These are phyloP conservation scores for Dendrostoma leiphaemia DNA, from an alignment of 2,329 filamentous ascomycete genomes.

Conservation along the genomic window DNA sequence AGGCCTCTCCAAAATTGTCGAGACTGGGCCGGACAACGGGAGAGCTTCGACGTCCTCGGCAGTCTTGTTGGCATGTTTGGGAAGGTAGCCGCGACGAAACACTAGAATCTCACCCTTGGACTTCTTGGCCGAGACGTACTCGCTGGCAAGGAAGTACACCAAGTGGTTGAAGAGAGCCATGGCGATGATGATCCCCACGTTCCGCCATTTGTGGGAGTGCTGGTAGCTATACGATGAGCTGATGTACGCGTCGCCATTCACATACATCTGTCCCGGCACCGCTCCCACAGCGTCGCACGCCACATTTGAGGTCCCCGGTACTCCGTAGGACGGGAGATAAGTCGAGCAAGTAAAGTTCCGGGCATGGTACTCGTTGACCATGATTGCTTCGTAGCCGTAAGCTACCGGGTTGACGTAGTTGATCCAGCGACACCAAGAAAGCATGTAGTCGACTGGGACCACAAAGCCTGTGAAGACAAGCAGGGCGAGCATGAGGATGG, in stretches of 20 bases:
- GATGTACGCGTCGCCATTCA: conserved; percentile 63
- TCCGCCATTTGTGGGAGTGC: conserved; percentile 61
- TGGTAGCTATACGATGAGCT: conserved; percentile 53
- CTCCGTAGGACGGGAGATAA: conserved; percentile 45
- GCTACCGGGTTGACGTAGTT: conserved; percentile 71
- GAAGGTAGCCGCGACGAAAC: conserved; percentile 57
- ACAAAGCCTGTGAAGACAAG: conserved; percentile 61
- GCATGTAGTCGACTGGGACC: conserved; percentile 55
- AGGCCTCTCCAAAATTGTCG: too few species aligned
- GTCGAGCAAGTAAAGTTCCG: conserved; percentile 54
- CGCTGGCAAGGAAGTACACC: conserved; percentile 61
- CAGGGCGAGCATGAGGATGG: conserved; percentile 61
- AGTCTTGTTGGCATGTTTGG: conserved; percentile 37
- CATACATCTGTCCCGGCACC: conserved; percentile 48
- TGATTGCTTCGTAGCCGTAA: conserved; percentile 71
- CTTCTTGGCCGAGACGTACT: conserved; percentile 61
- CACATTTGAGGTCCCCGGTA: conserved; percentile 50
- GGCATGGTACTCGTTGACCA: conserved; percentile 70
- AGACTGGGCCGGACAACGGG: too few species aligned
- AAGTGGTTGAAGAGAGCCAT: conserved; percentile 64
- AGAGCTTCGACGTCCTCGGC: conserved; percentile 31
- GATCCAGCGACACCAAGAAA: conserved; percentile 74
- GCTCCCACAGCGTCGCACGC: conserved; percentile 55
- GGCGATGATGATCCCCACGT: conserved; percentile 65
- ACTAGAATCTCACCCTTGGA: conserved; percentile 69